Conservation (phyloP, 2,329 filamentous ascomycete genomes). For the Stachybotrys chlorohalonatus region DNA sequence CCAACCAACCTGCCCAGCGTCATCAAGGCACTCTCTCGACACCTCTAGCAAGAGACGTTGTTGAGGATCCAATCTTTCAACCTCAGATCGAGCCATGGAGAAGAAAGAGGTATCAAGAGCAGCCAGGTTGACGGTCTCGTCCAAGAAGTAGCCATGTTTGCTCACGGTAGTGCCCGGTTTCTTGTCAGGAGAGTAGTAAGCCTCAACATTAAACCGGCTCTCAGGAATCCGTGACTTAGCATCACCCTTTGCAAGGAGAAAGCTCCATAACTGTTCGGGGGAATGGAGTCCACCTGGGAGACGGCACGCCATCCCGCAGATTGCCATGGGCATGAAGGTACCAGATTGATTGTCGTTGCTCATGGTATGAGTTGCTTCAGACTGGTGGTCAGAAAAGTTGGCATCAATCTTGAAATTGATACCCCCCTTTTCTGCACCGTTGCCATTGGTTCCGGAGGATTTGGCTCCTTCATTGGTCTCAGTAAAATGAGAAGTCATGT, state of each 20-base stretch:
- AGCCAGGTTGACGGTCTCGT: conserved; percentile 1
- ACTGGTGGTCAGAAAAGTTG: no score
- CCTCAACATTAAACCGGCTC: conserved; percentile 5
- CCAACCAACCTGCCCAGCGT: not conserved
- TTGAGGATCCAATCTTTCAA: conserved; percentile 14
- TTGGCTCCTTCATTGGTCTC: no score
- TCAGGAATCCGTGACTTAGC: conserved; percentile 4
- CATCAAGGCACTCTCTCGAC: conserved; percentile 12
- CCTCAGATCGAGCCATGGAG: not conserved
- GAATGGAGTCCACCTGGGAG: conserved; percentile 4
- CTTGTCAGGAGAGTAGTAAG: conserved; percentile 1
- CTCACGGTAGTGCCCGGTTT: conserved; percentile 2
- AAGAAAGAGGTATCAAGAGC: conserved; percentile 2
- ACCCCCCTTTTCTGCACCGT: no score
- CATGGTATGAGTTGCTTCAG: no score
- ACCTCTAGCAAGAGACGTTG: conserved; percentile 19
- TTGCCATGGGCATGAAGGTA: conserved; percentile 1
- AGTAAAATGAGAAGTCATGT: no score
- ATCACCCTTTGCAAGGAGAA: conserved; percentile 5
- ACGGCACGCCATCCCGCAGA: conserved; percentile 7
- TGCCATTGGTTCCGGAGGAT: no score
- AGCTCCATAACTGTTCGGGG: conserved; percentile 5
- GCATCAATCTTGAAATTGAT: no score
- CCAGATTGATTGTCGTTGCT: no score
- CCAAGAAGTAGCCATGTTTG: conserved; percentile 6